These are phyloP conservation scores for Mortierella claussenii DNA, from an alignment of 192 early-diverging fungal genomes.

Conservation along the genomic window DNA sequence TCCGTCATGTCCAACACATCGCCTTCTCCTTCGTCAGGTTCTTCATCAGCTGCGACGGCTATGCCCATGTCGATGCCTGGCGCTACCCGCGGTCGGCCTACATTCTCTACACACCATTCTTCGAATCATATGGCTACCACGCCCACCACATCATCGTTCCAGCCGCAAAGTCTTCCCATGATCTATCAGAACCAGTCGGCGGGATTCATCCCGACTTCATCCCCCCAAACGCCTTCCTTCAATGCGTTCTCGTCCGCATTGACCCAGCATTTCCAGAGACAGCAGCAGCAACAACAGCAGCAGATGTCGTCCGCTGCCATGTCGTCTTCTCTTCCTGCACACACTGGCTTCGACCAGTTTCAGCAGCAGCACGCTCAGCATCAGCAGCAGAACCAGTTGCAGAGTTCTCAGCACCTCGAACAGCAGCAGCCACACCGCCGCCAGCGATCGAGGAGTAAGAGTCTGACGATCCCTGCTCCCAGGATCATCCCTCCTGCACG, in stretches of 20 bases:
- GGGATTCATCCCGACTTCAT: conserved; percentile 18
- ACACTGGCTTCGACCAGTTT: conserved; percentile 23
- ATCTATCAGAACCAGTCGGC: conserved; percentile 37
- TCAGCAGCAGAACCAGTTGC: conserved; percentile 15
- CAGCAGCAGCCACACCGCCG: conserved; percentile 13
- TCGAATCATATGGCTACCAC: conserved; percentile 20
- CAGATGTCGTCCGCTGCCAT: conserved; percentile 30
- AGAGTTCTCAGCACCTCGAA: conserved; percentile 9
- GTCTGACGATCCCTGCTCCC: conserved; percentile 41
- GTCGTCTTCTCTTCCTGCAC: conserved; percentile 31
- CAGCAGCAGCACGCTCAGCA: conserved; percentile 15
- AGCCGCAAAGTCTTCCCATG: conserved; percentile 41
- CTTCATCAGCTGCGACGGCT: conserved; percentile 21
- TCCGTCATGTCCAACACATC: conserved; percentile 31
- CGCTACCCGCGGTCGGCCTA: conserved; percentile 16
- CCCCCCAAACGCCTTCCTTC: conserved; percentile 28
- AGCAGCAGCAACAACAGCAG: conserved; percentile 42
- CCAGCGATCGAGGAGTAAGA: conserved; percentile 41
- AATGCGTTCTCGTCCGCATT: conserved; percentile 34
- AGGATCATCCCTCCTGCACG: conserved; percentile 41
- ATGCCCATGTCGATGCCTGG: conserved; percentile 34
- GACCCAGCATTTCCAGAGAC: conserved; percentile 40
- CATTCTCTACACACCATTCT: conserved; percentile 11
- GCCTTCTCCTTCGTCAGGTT: conserved; percentile 5
- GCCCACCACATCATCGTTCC: conserved; percentile 34